Evolutionary conservation across 768 basidiomycete species (phyloP).

Genomic region (Suillus subluteus): DNA sequence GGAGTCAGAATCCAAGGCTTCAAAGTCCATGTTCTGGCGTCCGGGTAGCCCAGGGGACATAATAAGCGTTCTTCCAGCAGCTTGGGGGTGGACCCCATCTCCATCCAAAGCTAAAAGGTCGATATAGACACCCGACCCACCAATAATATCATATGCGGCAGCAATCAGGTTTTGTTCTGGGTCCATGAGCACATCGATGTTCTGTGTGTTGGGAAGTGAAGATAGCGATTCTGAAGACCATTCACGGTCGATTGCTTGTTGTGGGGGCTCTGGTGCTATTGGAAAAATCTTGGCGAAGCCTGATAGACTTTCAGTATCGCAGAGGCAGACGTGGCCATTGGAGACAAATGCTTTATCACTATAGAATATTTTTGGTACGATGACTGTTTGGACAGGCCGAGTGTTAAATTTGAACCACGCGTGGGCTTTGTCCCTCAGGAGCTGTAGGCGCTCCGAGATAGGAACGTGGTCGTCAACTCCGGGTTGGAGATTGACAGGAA

Average conservation of each 20-base stretch:
- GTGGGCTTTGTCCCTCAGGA: neutral
- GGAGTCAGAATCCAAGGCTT: no score
- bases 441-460: neutral
- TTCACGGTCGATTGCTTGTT: neutral
- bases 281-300: neutral
- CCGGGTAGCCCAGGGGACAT: neutral
- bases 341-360: neutral
- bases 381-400: neutral
- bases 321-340: neutral
- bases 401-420: conserved; percentile 1
- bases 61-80: neutral
- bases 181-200: neutral
- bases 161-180: neutral
- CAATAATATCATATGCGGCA: neutral
- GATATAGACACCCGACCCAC: neutral
- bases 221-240: neutral
- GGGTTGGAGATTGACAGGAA: neutral
- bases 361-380: neutral
- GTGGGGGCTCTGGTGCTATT: neutral
- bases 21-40: neutral
- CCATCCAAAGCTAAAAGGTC: neutral
- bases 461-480: neutral
- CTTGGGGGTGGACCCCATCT: neutral
- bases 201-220: neutral
- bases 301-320: neutral